Conservation (phyloP, 306 rosid species). For the Abrus precatorius region DNA sequence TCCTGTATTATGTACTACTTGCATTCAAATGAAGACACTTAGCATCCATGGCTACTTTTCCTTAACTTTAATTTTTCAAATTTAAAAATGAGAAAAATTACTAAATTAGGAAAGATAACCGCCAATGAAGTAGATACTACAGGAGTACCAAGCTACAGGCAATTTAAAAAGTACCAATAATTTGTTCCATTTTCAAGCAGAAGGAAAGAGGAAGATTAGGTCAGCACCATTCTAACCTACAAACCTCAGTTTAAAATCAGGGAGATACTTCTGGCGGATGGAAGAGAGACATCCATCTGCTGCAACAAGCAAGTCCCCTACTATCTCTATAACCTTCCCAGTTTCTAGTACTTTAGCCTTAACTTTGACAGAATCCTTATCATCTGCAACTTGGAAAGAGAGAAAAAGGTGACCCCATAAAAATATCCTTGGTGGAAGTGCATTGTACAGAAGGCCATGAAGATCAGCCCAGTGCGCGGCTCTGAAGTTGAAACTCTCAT, state of each 20-base stretch:
- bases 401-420: conserved; percentile 80
- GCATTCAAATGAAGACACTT: neutral
- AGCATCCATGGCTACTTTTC: neutral
- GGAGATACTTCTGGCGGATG: conserved; percentile 67
- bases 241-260: conserved; percentile 74
- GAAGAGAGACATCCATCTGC: conserved; percentile 93
- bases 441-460: conserved; percentile 70
- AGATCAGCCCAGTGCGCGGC: conserved; percentile 92
- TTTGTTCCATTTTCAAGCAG: neutral
- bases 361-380: conserved; percentile 59
- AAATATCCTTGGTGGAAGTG: conserved; percentile 64
- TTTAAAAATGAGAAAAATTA: neutral
- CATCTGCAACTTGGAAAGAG: conserved; percentile 61
- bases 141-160: neutral
- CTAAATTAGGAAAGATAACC: neutral
- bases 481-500: conserved; percentile 74
- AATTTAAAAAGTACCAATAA: neutral
- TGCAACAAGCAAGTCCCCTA: conserved; percentile 80
- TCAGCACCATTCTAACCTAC: neutral
- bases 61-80: neutral
- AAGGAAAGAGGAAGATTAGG: neutral
- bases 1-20: neutral
- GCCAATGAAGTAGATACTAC: neutral
- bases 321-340: conserved; percentile 64
- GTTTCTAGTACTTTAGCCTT: conserved; percentile 62